phyloP scores from a whole-genome alignment of 116 monocot species.

The Posidonia oceanica region DNA sequence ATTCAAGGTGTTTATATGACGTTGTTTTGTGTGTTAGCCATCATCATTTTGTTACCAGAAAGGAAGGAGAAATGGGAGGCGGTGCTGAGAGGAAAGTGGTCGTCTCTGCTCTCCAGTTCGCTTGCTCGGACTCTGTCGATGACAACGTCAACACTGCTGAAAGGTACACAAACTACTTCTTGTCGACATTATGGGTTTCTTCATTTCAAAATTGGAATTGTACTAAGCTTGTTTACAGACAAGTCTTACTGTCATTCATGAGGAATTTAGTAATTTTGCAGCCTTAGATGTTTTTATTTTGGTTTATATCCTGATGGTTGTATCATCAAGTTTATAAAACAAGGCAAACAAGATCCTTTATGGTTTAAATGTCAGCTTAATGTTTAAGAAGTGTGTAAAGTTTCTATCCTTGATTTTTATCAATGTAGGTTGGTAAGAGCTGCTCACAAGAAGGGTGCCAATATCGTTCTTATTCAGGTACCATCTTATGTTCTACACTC shows the following conservation, averaged over 20 bases:
- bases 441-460: slow-evolving; percentile 83
- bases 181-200: neutral
- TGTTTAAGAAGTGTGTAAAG: no score
- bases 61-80: neutral
- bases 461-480: slow-evolving; percentile 89
- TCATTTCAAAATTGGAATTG: neutral
- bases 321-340: neutral
- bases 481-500: no score
- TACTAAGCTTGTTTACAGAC: neutral
- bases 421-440: slow-evolving; percentile 64
- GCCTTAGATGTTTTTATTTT: neutral
- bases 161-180: slow-evolving; percentile 20
- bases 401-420: neutral
- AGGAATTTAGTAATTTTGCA: no score
- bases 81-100: slow-evolving; percentile 31
- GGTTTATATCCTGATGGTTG: neutral
- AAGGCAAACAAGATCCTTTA: no score
- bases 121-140: slow-evolving; percentile 50
- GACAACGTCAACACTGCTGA: slow-evolving; percentile 61
- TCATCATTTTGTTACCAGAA: no score
- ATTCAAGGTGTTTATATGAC: no score
- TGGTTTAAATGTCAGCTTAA: no score
- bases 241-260: neutral
- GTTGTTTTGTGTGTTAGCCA: no score
- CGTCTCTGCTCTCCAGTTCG: slow-evolving; percentile 69